Evolutionary conservation across 345 rosid genomes (phyloP).

Genomic region (Corymbia maculata): DNA sequence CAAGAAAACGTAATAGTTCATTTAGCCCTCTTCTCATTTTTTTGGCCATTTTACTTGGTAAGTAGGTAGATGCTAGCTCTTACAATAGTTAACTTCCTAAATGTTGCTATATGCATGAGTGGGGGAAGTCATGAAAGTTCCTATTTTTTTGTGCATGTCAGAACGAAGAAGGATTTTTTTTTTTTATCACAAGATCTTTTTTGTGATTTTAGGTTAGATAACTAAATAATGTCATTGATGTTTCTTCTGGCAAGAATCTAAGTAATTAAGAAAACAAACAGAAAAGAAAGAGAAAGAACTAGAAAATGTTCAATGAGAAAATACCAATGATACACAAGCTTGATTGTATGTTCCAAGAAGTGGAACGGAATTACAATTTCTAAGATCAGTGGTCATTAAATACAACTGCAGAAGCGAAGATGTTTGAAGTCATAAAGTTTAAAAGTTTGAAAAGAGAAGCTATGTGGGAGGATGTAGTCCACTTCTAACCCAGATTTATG

Average conservation of each 20-base stretch:
- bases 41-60: not conserved
- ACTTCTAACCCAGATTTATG: not conserved
- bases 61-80: not conserved
- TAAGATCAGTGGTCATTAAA: not conserved
- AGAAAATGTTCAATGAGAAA: not conserved
- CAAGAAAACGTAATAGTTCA: not conserved
- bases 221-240: not conserved
- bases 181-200: not conserved
- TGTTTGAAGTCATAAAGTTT: not conserved
- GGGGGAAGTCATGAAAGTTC: not conserved
- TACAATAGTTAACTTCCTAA: not conserved
- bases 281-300: not conserved
- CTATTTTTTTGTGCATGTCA: not conserved
- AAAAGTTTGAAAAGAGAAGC: not conserved
- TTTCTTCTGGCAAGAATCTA: not conserved
- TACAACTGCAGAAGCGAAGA: not conserved
- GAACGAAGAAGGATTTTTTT: not conserved
- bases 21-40: not conserved
- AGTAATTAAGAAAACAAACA: not conserved
- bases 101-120: not conserved
- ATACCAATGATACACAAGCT: not conserved
- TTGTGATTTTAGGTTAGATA: not conserved
- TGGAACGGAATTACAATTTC: not conserved
- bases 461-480: not conserved
- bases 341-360: not conserved